Evolutionary conservation across 345 rosid species (phyloP), one percentile per base, ranked within the genome.

Genomic region (Citrus inodora): DNA sequence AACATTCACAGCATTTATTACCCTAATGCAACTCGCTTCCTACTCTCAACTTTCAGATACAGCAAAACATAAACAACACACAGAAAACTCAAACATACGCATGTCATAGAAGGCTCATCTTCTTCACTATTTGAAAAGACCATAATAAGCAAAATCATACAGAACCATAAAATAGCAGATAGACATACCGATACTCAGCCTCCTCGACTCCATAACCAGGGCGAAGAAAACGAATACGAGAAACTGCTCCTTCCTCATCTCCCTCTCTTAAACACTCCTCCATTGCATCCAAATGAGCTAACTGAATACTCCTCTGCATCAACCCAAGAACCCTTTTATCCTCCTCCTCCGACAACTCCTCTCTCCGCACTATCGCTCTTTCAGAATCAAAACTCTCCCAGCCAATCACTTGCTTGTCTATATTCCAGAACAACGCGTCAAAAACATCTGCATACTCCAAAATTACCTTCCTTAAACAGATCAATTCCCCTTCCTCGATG

Each of bases 281-380:
- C 82, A 92, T 84, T 40, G 94, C 91, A 85, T 86, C 90, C 87
- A 95, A 87, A 82, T 93, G 97, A 10, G 90, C 91, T 66, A 89
- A 75, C 84, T 95, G 99, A 77, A 91, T 90, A 78, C 82, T 82
- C 76, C 78, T 87, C 80, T 76, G 90, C 58, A 95, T 87, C 82
- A 86, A 78, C 74, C 78, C 40, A 80, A 95, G 88, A 79, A 92
- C 85, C 75, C 82, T 87, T 28, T 75, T 74, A 72, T 79, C 87
- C 80, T 86, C 89, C 79, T 83, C 82, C 77, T 85, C 91, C 61
- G 64, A 80, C 70, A 78, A 63, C 68, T 24, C 87, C 68, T 83
- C 87, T 62, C 63, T 81, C 72, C 79, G 82, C 76, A 86, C 87
- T 59, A 90, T 77, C 2, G 90, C 90, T 64, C 85, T 61, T 63